Percentiles rank a stretch among this genome's conserved stretches.
Evolutionary conservation across 768 basidiomycete species (phyloP).

Genomic region (Leccinum variicolor): DNA sequence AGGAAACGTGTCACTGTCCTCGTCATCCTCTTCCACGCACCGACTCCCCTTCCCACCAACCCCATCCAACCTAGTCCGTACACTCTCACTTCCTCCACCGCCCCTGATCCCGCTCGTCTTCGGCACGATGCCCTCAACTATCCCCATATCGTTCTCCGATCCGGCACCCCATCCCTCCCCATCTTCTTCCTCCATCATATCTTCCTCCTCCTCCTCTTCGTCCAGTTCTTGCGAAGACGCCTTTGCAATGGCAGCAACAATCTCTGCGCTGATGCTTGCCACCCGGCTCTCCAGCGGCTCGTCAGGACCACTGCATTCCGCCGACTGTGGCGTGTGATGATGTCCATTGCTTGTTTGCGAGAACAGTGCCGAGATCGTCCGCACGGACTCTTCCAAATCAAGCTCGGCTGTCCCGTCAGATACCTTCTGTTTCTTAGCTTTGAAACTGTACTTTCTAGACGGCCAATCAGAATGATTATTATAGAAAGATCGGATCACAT

Average conservation of each 20-base stretch:
- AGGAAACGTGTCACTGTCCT: conserved; percentile 68
- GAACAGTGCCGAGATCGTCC: conserved; percentile 70
- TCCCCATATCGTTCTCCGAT: conserved; percentile 50
- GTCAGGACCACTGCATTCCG: conserved; percentile 33
- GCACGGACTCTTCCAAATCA: conserved; percentile 68
- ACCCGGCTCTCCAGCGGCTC: conserved; percentile 58
- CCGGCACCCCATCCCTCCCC: conserved; percentile 39
- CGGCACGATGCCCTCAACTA: conserved; percentile 50
- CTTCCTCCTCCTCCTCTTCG: conserved; percentile 49
- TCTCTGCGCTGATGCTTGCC: conserved; percentile 76
- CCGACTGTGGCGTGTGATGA: conserved; percentile 28
- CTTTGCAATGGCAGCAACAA: conserved; percentile 77
- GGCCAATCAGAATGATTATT: conserved; percentile 12
- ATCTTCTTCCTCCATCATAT: conserved; percentile 38
- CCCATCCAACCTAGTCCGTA: conserved; percentile 10
- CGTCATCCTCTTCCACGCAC: conserved; percentile 55
- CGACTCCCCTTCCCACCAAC: conserved; percentile 15
- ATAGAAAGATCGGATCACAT: conserved; percentile 9
- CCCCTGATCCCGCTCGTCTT: conserved; percentile 64
- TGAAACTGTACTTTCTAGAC: conserved; percentile 72
- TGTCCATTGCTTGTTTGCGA: conserved; percentile 42
- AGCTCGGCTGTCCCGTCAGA: conserved; percentile 50
- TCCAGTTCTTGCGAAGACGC: conserved; percentile 61
- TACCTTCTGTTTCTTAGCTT: conserved; percentile 62
- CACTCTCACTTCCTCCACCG: conserved; percentile 25